A percentile compares a stretch with the other conserved stretches of the same genome.
Conservation (phyloP, 2,329 filamentous ascomycete species). For the Leptographium lundbergii region DNA sequence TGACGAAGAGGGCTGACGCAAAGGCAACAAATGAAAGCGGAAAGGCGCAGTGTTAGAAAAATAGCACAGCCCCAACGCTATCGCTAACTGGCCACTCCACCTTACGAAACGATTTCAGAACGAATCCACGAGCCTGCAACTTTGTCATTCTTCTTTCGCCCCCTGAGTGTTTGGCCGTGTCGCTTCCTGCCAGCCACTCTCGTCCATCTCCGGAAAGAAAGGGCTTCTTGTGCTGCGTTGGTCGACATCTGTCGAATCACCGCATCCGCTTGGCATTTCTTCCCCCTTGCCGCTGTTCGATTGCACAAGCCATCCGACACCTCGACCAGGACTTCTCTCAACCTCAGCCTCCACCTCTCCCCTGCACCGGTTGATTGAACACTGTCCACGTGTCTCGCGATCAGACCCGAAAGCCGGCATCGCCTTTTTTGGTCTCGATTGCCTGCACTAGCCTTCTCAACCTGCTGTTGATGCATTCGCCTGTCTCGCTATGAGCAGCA, state of each 20-base stretch:
- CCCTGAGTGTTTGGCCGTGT: not conserved
- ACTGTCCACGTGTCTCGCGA: not conserved
- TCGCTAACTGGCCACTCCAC: not conserved
- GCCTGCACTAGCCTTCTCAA: not conserved
- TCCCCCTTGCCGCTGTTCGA: not conserved
- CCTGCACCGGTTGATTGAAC: not conserved
- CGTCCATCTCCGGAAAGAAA: not conserved
- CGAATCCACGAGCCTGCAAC: not conserved
- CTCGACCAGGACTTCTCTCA: not conserved
- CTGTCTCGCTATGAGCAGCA: constrained; percentile 27
- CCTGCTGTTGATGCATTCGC: not conserved
- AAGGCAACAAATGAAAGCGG: not conserved
- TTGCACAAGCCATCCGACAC: not conserved
- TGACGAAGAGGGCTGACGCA: not conserved
- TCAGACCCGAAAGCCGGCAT: not conserved
- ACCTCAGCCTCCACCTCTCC: not conserved
- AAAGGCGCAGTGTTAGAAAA: constrained; percentile 3
- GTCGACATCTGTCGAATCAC: not conserved
- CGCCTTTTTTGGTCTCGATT: not conserved
- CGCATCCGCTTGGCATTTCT: not conserved
- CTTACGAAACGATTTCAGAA: constrained; percentile 1
- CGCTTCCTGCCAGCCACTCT: not conserved
- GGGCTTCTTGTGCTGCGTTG: not conserved
- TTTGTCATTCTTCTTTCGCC: not conserved
- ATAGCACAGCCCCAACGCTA: constrained; percentile 13